Evolutionary conservation across 1,284 basidiomycete species (phyloP).

Genomic region (Malassezia sp.): DNA sequence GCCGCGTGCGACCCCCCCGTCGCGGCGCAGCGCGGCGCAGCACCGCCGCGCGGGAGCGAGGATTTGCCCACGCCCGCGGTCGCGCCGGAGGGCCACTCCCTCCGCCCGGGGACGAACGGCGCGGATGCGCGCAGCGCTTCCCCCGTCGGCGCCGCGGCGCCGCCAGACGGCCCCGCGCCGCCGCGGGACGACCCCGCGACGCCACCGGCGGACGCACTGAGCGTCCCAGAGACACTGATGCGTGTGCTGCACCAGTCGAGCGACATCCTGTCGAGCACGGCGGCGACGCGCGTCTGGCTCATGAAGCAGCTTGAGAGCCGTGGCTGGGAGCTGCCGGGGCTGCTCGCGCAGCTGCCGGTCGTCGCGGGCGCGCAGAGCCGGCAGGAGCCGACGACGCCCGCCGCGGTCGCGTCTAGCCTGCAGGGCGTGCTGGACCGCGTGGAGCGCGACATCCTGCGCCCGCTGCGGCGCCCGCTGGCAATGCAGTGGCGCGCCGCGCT

Average conservation of each 20-base stretch:
- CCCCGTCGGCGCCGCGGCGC: constrained; percentile 58
- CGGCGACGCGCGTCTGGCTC: constrained; percentile 2
- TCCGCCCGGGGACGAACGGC: no score
- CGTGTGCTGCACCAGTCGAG: constrained; percentile 4
- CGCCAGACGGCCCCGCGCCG: no score
- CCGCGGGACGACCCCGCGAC: no score
- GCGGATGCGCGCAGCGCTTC: no score
- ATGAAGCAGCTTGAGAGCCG: constrained; percentile 5
- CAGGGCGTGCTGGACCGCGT: constrained; percentile 1
- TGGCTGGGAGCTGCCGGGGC: constrained; percentile 6
- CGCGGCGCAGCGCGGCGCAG: no score
- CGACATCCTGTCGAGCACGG: constrained; percentile 6
- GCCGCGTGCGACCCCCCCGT: no score
- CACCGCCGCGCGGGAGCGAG: no score
- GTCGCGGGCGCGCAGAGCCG: neutral
- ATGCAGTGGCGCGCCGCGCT: neutral
- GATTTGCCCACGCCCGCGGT: no score
- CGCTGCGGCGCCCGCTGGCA: neutral
- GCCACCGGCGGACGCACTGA: no score
- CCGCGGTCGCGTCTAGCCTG: neutral
- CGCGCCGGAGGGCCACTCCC: no score
- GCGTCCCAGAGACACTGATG: no score
- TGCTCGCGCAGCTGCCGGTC: constrained; percentile 2
- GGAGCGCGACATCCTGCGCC: neutral
- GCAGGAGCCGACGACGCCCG: neutral